Base-by-base conservation (phyloP, 2,329 filamentous ascomycete species). In the Curvularia sp. region DNA sequence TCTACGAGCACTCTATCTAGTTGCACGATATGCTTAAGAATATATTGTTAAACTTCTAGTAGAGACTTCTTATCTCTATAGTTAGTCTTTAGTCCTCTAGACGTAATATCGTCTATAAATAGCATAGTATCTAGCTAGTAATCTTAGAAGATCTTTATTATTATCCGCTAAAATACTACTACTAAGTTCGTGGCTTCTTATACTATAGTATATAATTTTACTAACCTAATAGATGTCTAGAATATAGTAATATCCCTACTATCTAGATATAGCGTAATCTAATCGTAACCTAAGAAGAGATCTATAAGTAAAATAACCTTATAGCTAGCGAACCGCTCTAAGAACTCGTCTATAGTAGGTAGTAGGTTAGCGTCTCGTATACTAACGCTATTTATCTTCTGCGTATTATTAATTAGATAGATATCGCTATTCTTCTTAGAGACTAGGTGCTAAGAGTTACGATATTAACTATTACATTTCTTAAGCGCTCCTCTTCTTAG, bases 81-180 rank as follows among this genome's bases (percentile, higher is more conserved):
- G 15, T 52, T 33, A 8, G 6, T 41, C 24, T 57, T 57, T 24
- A 44, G 38, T 18, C 22, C 12, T 26, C 26, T 49, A 49, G 35
- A 15, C 5, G 10, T 49, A 44, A 57, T 52, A 47, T 57, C 42
- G 41, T 57, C 13, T 4, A 52, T 47, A 41, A 41, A 57, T 13
- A 47, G 48, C 5, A 31, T 28, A 33, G 9, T 39, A 10, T 52
- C 1, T 47, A 48, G 54, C n/a, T 31, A 52, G 22, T 57, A 52
- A 12, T 52, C 26, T 31, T 39, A 41, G n/a, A 52, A 7, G n/a
- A 57, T 57, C 13, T 48, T 57, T 51, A 47, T 54, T 46, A 58
- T 55, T 12, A 44, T 24, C 47, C 33, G 35, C 13, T 49, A 54
- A 31, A 58, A 31, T 31, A 20, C 44, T 24, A 15, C 28, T 44